Conservation (phyloP, 106 monocot genomes). For the Platanthera guangdongensis region DNA sequence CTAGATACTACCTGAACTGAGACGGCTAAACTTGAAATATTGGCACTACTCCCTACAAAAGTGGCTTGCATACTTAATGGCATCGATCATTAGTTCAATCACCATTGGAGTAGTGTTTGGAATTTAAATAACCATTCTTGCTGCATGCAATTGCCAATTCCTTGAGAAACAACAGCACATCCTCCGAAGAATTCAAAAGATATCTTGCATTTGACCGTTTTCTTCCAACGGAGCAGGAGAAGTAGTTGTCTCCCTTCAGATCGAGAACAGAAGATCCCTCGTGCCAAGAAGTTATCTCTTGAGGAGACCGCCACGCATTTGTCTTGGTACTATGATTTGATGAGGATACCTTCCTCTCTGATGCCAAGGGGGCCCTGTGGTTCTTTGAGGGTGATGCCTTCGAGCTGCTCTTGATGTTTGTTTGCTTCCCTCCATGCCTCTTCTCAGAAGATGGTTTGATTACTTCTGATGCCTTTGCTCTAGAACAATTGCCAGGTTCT, state of each 20-base stretch:
- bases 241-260: slow-evolving; percentile 88
- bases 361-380: slow-evolving; percentile 28
- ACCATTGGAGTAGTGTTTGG: not conserved
- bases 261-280: slow-evolving; percentile 88
- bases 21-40: not conserved
- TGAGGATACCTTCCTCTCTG: slow-evolving; percentile 26
- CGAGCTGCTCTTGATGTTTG: slow-evolving; percentile 43
- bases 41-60: not conserved
- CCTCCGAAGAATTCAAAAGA: slow-evolving; percentile 73
- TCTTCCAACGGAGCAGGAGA: slow-evolving; percentile 81
- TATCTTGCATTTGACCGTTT: slow-evolving; percentile 80
- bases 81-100: not conserved
- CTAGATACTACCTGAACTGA: not conserved
- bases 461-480: slow-evolving; percentile 47
- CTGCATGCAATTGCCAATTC: slow-evolving; percentile 40
- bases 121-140: not conserved
- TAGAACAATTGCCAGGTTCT: slow-evolving; percentile 39
- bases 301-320: slow-evolving; percentile 27
- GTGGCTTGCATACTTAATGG: not conserved
- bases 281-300: slow-evolving; percentile 64
- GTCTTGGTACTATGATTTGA: slow-evolving; percentile 16
- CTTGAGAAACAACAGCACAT: slow-evolving; percentile 68
- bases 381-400: slow-evolving; percentile 29
- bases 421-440: slow-evolving; percentile 26
- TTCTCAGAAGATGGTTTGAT: slow-evolving; percentile 40